Conservation (phyloP, 1,139 yeast genomes). For the Pichia sp. region DNA sequence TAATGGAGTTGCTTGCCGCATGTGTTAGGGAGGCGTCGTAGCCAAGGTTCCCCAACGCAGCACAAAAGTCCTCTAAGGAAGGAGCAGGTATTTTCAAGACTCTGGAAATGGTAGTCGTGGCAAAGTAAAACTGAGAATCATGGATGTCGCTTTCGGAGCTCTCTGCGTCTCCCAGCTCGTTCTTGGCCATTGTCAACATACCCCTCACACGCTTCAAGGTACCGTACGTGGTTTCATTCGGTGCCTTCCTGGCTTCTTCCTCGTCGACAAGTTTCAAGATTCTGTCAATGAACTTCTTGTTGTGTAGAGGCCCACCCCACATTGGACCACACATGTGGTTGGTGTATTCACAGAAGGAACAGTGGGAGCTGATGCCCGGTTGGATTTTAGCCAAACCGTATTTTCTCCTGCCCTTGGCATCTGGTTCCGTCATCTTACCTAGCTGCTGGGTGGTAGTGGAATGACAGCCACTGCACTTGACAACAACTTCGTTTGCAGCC, state of each 20-base stretch:
- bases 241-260: conserved; percentile 36
- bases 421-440: conserved; percentile 53
- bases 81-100: conserved; percentile 81
- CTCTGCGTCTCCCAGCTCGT: conserved; percentile 45
- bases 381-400: conserved; percentile 51
- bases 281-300: conserved; percentile 57
- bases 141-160: conserved; percentile 14
- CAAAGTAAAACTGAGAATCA: conserved; percentile 71
- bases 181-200: conserved; percentile 78
- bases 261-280: conserved; percentile 44
- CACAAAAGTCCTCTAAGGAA: conserved; percentile 62
- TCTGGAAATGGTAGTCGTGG: conserved; percentile 71
- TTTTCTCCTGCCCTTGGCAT: conserved; percentile 37
- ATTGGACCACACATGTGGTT: conserved; percentile 91
- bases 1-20: conserved; percentile 78
- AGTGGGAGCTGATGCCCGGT: conserved; percentile 50
- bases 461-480: conserved; percentile 87
- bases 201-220: conserved; percentile 85
- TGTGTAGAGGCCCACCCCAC: conserved; percentile 85
- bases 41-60: conserved; percentile 86
- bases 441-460: conserved; percentile 65
- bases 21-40: conserved; percentile 81
- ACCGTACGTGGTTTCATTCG: conserved; percentile 41
- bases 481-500: conserved; percentile 70
- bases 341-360: conserved; percentile 65